A percentile compares a stretch with the other conserved stretches of the same genome.
These are phyloP conservation scores for Letharia columbiana DNA, from an alignment of 495 filamentous ascomycete genomes.

Conservation along the genomic window DNA sequence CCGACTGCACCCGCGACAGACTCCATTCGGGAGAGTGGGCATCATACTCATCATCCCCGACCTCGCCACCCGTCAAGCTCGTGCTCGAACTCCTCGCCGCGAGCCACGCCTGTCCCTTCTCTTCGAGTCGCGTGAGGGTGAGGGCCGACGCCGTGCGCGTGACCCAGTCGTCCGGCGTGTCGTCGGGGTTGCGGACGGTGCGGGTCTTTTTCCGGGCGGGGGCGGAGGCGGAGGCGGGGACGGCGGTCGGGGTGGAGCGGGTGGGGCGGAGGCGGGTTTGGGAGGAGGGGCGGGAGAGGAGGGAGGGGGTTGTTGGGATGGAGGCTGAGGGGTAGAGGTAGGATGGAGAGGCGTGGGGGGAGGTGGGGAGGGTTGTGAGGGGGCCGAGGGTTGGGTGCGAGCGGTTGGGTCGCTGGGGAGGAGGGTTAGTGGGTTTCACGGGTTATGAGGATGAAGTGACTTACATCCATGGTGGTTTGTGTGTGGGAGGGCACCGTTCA, in stretches of 20 bases:
- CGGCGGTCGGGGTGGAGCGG: constrained; percentile 20
- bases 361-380: constrained; percentile 15
- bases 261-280: constrained; percentile 29
- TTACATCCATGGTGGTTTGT: background rate
- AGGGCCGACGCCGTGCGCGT: constrained; percentile 63
- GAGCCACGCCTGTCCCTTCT: constrained; percentile 75
- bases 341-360: constrained; percentile 10
- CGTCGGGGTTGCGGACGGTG: background rate
- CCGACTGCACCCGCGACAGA: background rate
- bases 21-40: background rate
- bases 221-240: constrained; percentile 22
- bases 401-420: constrained; percentile 48
- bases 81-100: constrained; percentile 63
- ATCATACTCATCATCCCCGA: background rate
- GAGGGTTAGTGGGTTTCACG: constrained; percentile 30
- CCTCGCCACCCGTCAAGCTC: constrained; percentile 35
- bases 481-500: background rate
- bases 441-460: background rate
- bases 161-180: constrained; percentile 46
- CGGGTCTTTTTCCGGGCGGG: constrained; percentile 15
- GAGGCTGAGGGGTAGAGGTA: constrained; percentile 19
- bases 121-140: constrained; percentile 60
- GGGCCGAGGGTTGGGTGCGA: constrained; percentile 38
- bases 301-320: constrained; percentile 18
- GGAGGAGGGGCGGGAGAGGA: constrained; percentile 43